These are phyloP conservation scores for Marasmius oreades DNA, from an alignment of 1,284 basidiomycete genomes.

Conservation along the genomic window DNA sequence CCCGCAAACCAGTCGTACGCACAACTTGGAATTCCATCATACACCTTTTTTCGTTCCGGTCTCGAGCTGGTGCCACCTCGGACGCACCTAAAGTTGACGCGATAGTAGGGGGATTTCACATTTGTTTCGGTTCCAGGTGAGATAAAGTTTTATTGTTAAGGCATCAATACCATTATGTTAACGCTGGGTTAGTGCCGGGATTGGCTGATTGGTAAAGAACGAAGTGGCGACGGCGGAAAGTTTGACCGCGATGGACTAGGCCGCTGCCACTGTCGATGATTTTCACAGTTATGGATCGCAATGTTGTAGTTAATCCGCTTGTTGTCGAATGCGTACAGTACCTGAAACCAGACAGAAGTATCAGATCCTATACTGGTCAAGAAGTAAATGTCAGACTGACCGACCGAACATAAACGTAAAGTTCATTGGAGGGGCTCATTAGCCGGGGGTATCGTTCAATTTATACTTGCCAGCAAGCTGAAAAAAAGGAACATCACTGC, in stretches of 20 bases:
- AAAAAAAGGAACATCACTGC: background rate
- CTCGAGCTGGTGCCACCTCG: too few species aligned
- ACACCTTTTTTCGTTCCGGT: too few species aligned
- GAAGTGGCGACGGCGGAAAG: constrained; percentile 56
- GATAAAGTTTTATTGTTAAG: too few species aligned
- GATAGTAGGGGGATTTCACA: too few species aligned
- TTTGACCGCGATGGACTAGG: constrained; percentile 36
- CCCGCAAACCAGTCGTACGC: too few species aligned
- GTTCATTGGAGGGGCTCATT: background rate
- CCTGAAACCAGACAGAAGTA: background rate
- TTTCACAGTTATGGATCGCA: constrained; percentile 14
- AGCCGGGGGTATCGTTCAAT: constrained; percentile 19
- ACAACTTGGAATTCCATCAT: too few species aligned
- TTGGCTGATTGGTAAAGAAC: constrained; percentile 36
- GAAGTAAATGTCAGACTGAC: constrained; percentile 23
- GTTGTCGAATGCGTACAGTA: constrained; percentile 21
- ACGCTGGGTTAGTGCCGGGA: too few species aligned
- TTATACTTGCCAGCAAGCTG: constrained; percentile 40
- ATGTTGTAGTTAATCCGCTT: background rate
- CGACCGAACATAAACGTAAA: constrained; percentile 10
- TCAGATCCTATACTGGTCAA: background rate
- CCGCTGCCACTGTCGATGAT: constrained; percentile 32
- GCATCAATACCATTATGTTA: too few species aligned
- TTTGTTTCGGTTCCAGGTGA: too few species aligned
- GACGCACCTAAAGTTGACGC: too few species aligned